These are phyloP conservation scores for Cocos nucifera DNA, from an alignment of 176 grass and related monocot species.

Conservation along the genomic window DNA sequence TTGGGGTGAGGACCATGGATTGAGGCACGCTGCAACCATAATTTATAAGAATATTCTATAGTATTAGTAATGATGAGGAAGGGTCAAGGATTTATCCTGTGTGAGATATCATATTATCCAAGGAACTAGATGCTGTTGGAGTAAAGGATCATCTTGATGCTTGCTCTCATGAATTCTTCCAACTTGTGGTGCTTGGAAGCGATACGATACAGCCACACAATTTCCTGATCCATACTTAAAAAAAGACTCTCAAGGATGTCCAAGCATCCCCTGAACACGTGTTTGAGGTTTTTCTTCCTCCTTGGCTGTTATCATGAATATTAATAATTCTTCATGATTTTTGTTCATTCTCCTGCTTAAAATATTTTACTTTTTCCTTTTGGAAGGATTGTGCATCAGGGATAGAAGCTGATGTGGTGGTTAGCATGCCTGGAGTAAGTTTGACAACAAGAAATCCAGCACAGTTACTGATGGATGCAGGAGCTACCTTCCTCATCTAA, in stretches of 20 bases:
- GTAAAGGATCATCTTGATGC: constrained; percentile 28
- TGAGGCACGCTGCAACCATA: constrained; percentile 50
- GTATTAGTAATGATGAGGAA: too few species aligned
- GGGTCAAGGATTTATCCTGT: too few species aligned
- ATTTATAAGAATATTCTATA: too few species aligned
- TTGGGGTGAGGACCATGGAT: constrained; percentile 32
- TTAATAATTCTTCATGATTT: background rate
- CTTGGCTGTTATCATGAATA: too few species aligned
- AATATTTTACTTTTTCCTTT: background rate
- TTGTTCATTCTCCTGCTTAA: background rate
- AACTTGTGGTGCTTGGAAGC: constrained; percentile 48
- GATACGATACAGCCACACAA: constrained; percentile 57
- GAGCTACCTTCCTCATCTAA: constrained; percentile 48
- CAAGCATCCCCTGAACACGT: constrained; percentile 49
- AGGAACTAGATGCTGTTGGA: too few species aligned
- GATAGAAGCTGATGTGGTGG: constrained; percentile 45
- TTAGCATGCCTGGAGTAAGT: constrained; percentile 54
- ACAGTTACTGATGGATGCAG: constrained; percentile 43
- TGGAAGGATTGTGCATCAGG: constrained; percentile 59
- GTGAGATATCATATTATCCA: too few species aligned
- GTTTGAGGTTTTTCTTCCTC: constrained; percentile 39
- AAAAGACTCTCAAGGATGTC: constrained; percentile 50
- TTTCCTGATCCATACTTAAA: constrained; percentile 52
- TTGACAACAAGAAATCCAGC: constrained; percentile 57
- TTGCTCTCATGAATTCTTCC: constrained; percentile 57